Base-by-base conservation (phyloP, 306 rosid species). In the Quercus variabilis region DNA sequence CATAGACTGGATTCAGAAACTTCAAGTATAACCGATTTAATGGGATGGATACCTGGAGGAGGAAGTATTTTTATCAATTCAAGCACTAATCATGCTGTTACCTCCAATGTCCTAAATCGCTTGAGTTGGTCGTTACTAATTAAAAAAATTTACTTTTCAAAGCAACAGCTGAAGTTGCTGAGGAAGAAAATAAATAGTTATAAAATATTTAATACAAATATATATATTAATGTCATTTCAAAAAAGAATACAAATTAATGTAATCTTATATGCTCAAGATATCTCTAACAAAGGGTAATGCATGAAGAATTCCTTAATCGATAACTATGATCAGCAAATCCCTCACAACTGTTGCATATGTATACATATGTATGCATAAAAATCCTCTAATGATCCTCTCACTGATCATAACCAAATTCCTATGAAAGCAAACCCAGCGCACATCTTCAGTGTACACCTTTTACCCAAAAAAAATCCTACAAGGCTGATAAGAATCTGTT, bases 1-100 rank as follows among this genome's bases (percentile, higher is more conserved):
- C 90, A 83, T 96, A 96, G 70, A 94, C 93, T 41, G 98, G 96
- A 87, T 96, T 96, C 51, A 89, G 89, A 88, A 96, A 96, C 89
- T 87, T 96, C 90, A 85, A 76, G 87, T 91, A 96, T 46, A 96
- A 82, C 76, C 88, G 86, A 83, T 96, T 96, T 76, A 96, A 86
- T 88, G 93, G 97, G 79, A 84, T 91, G 83, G 99, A 93, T 65
- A 95, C 99, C 99, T 95, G 83, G 56, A 84, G 73, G 74, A 79
- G 58, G 41, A 46, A 15, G 72, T 41, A 5, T 55, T 43, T 21
- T 18, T 75, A 69, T 74, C 25, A 60, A 78, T 33, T 58, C 79
- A 23, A 56, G 21, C 19, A 17, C 12, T 21, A 33, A 38, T 19
- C 3, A 33, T 68, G 72, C 38, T n/a, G 26, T 9, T 19, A 67